These are phyloP conservation scores for Xanthoconium purpureum DNA, from an alignment of 768 basidiomycete genomes.

Conservation along the genomic window DNA sequence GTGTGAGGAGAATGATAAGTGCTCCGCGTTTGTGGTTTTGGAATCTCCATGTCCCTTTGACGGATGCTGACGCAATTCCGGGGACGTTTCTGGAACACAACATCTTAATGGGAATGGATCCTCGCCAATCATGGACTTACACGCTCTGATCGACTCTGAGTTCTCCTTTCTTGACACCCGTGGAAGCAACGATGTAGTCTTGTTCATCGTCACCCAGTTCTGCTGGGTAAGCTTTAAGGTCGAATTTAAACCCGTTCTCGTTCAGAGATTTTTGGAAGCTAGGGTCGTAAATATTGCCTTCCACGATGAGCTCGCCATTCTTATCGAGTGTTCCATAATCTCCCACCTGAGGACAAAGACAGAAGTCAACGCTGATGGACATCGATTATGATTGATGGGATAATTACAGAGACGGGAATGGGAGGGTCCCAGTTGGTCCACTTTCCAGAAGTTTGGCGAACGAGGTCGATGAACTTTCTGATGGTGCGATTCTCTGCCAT, in stretches of 20 bases:
- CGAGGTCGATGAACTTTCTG: slow-evolving; percentile 1
- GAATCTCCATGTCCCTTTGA: slow-evolving; percentile 31
- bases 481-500: neutral
- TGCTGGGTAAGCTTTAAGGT: slow-evolving; percentile 1
- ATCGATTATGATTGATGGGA: neutral
- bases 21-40: slow-evolving; percentile 21
- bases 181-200: slow-evolving; percentile 18
- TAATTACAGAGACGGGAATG: slow-evolving; percentile 21
- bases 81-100: neutral
- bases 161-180: slow-evolving; percentile 15
- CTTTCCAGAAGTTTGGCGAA: slow-evolving; percentile 25
- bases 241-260: neutral
- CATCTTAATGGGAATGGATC: too few relatives aligned
- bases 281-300: slow-evolving; percentile 28
- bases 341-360: slow-evolving; percentile 20
- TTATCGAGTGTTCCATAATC: slow-evolving; percentile 28
- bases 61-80: slow-evolving; percentile 22
- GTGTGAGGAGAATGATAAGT: slow-evolving; percentile 27
- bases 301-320: slow-evolving; percentile 2
- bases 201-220: slow-evolving; percentile 9
- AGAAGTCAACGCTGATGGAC: neutral
- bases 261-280: slow-evolving; percentile 3
- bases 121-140: neutral
- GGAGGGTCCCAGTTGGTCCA: slow-evolving; percentile 35
- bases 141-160: slow-evolving; percentile 5